Percentiles rank a stretch among this genome's conserved stretches.
These are phyloP conservation scores for Phytophthora tubulina DNA, from an alignment of 352 stramenopile species.

Conservation along the genomic window DNA sequence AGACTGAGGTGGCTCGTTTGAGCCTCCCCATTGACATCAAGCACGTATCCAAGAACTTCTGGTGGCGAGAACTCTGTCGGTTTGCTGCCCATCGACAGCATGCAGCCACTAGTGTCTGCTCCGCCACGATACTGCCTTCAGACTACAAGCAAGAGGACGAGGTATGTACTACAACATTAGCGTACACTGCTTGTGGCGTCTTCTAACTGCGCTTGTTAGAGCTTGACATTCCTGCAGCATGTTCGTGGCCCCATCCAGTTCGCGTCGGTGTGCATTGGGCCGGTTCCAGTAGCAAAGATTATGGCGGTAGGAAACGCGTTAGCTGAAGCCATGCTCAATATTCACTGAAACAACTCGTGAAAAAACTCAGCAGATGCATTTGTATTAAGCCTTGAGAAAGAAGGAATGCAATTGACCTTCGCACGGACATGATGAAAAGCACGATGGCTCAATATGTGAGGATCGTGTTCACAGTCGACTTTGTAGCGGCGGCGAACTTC, in stretches of 20 bases:
- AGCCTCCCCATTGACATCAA: conserved; percentile 13
- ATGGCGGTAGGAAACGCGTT: conserved; percentile 37
- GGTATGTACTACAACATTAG: conserved; percentile 17
- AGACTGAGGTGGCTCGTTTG: conserved; percentile 12
- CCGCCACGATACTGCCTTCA: neutral
- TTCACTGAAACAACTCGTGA: conserved; percentile 22
- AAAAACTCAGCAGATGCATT: conserved; percentile 15
- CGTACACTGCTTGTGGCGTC: neutral
- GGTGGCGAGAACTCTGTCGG: conserved; percentile 41
- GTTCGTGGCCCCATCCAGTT: conserved; percentile 41
- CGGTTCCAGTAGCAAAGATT: conserved; percentile 28
- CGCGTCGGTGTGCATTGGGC: conserved; percentile 41
- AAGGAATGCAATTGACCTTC: conserved; percentile 22
- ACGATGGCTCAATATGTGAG: no score
- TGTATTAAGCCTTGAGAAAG: conserved; percentile 10
- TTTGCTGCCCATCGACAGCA: conserved; percentile 41
- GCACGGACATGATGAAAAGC: neutral
- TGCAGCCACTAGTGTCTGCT: neutral
- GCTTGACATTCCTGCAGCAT: conserved; percentile 52
- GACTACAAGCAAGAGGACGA: conserved; percentile 61
- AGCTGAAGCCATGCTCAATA: conserved; percentile 27
- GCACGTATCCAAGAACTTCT: conserved; percentile 24
- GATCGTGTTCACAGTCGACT: conserved; percentile 11
- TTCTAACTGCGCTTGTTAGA: conserved; percentile 1
- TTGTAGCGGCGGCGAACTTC: conserved; percentile 6